A percentile compares a stretch with the other conserved stretches of the same genome.
Evolutionary conservation across 345 rosid species (phyloP).

Genomic region (Linum trigynum): DNA sequence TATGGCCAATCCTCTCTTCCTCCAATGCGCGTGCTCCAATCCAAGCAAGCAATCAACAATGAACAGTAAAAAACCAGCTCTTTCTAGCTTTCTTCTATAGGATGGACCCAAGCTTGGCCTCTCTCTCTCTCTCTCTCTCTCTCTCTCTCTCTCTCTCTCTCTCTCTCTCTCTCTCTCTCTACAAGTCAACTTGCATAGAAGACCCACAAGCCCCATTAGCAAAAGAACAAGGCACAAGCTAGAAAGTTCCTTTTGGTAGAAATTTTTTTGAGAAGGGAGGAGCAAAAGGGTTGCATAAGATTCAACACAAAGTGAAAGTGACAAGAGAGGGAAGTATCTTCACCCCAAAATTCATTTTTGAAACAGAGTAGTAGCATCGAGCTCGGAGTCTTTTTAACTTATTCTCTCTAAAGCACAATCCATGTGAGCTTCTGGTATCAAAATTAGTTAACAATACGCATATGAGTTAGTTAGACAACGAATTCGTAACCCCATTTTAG

Average conservation of each 20-base stretch:
- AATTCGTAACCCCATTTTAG: no score
- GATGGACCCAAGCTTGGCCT: background rate
- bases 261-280: no score
- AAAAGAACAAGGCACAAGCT: background rate
- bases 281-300: no score
- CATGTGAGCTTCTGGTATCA: no score
- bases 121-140: conserved; percentile 4
- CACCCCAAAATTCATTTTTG: no score
- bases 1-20: background rate
- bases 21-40: conserved; percentile 32
- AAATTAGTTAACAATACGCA: no score
- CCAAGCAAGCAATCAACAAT: conserved; percentile 1
- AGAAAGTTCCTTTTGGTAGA: conserved; percentile 10
- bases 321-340: no score
- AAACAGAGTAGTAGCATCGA: no score
- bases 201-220: background rate
- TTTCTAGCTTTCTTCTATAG: background rate
- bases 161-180: background rate
- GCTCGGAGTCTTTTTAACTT: no score
- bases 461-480: no score
- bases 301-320: no score
- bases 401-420: no score
- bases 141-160: background rate
- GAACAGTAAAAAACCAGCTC: background rate
- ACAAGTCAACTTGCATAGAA: conserved; percentile 15